These are phyloP conservation scores for Pleurotus sapidus DNA, from an alignment of 768 basidiomycete genomes.

Conservation along the genomic window DNA sequence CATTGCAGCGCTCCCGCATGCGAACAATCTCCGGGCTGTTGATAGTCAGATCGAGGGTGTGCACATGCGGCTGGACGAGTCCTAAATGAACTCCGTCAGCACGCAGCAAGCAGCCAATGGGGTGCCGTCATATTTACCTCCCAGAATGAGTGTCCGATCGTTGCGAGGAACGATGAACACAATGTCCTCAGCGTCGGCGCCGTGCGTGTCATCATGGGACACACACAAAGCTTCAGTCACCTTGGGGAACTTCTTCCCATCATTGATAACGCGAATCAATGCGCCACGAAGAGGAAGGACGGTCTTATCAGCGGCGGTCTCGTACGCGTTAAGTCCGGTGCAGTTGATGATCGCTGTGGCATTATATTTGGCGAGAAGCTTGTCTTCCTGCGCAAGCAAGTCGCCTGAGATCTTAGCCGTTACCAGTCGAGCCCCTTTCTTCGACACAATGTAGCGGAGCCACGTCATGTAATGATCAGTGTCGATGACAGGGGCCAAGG, in stretches of 20 bases:
- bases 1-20: slow-evolving; percentile 25
- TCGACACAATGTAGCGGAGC: slow-evolving; percentile 20
- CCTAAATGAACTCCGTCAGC: slow-evolving; percentile 7
- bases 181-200: slow-evolving; percentile 25
- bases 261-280: slow-evolving; percentile 31
- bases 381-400: slow-evolving; percentile 22
- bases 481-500: slow-evolving; percentile 31
- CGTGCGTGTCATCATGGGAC: slow-evolving; percentile 27
- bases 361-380: slow-evolving; percentile 20
- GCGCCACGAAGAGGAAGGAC: slow-evolving; percentile 36
- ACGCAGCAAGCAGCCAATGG: not conserved
- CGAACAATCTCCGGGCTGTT: slow-evolving; percentile 24
- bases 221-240: slow-evolving; percentile 29
- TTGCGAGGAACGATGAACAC: slow-evolving; percentile 35
- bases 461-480: slow-evolving; percentile 33
- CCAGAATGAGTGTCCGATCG: slow-evolving; percentile 31
- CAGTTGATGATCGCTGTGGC: slow-evolving; percentile 32
- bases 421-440: slow-evolving; percentile 25
- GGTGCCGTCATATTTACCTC: slow-evolving; percentile 13
- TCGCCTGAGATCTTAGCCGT: slow-evolving; percentile 28
- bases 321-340: slow-evolving; percentile 28
- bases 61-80: slow-evolving; percentile 22
- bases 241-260: slow-evolving; percentile 31
- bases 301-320: slow-evolving; percentile 29
- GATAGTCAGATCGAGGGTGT: slow-evolving; percentile 22